Evolutionary conservation across 352 stramenopile genomes (phyloP).

Genomic region (Phytophthora cryptogea): DNA sequence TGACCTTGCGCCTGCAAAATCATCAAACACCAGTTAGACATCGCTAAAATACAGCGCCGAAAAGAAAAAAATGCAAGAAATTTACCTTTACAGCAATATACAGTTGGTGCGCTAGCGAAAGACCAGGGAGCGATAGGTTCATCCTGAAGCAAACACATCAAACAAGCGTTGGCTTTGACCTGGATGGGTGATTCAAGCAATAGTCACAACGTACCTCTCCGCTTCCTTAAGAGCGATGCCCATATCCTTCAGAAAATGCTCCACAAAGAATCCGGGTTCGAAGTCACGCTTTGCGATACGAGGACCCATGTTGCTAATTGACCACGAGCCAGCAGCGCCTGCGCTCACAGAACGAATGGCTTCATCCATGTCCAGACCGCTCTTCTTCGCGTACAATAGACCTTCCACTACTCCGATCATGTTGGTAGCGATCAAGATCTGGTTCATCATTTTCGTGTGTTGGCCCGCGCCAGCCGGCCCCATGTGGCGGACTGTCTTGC

Average conservation of each 20-base stretch:
- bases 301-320: conserved; percentile 89
- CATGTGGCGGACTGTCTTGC: conserved; percentile 91
- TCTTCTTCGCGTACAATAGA: conserved; percentile 88
- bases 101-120: conserved; percentile 86
- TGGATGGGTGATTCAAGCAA: not conserved
- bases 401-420: conserved; percentile 91
- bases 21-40: conserved; percentile 9
- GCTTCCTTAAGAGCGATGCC: conserved; percentile 89
- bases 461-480: conserved; percentile 80
- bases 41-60: not conserved
- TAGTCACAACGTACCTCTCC: conserved; percentile 42
- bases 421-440: conserved; percentile 88
- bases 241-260: conserved; percentile 93
- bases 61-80: not conserved
- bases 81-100: conserved; percentile 84
- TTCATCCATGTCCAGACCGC: conserved; percentile 88
- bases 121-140: conserved; percentile 83
- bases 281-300: conserved; percentile 90
- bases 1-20: conserved; percentile 73
- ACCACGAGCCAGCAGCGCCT: conserved; percentile 88
- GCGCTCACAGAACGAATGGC: conserved; percentile 85
- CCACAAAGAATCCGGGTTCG: conserved; percentile 91
- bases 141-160: conserved; percentile 48
- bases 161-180: conserved; percentile 1
- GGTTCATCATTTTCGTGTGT: conserved; percentile 94